Base-by-base conservation (phyloP, 768 basidiomycete species). In the Rhizopogon vinicolor region DNA sequence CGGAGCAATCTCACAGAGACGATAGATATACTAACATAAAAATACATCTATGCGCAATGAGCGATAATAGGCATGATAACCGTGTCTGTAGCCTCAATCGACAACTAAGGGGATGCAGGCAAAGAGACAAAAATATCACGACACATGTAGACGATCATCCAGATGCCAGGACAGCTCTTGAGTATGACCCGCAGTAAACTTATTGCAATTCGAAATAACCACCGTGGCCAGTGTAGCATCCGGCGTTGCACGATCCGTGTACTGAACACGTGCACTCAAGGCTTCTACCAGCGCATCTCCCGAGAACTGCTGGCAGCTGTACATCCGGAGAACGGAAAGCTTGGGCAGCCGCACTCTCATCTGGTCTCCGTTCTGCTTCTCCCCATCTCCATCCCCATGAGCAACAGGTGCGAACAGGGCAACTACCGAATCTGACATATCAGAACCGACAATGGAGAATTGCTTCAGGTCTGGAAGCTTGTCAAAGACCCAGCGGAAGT, bases 371-470 rank as follows among this genome's bases (percentile, higher is more conserved):
- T 43, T 37, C n/a, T 54, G 40, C 35, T 31, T 51, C 41, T 22
- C 19, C 53, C 28, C 45, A 44, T 41, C 51, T 39, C 22, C 55
- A 43, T 35, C 29, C 37, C 8, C 14, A 1, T 58, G 14, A 25
- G 44, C 52, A 58, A 57, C 69, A 13, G 86, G 85, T 42, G 73
- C 74, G 22, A 91, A 72, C 57, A 89, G 73, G 33, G 71, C 68
- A 41, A 91, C 74, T 55, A 91, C 89, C 41, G 73, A 81, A 70
- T 91, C 77, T 28, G 87, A 87, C 89, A 91, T 87, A 67, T 91
- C 89, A 8, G 87, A 90, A 22, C 85, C 89, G 53, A 85, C 83
- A 61, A 91, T 90, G 45, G 78, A 76, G 67, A 91, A 91, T 48
- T 83, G 79, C 61, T 80, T 79, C 45, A 91, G 71, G 35, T 67